Percentiles rank a stretch among this genome's conserved stretches.
Conservation (phyloP, 495 filamentous ascomycete species). For the Penicillium goetzii region DNA sequence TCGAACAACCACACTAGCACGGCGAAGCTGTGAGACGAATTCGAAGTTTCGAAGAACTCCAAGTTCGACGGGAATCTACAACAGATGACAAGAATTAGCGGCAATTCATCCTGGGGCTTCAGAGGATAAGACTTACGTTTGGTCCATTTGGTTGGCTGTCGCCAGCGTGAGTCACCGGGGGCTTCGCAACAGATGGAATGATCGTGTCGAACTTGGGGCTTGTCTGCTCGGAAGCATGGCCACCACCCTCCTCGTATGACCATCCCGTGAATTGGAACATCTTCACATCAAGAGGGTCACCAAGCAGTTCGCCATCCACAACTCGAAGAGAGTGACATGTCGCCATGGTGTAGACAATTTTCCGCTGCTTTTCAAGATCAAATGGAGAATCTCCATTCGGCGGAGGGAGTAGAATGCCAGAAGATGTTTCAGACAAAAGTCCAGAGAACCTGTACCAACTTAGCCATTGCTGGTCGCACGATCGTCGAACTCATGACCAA, state of each 20-base stretch:
- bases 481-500: conserved; percentile 20
- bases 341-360: conserved; percentile 89
- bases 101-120: not conserved
- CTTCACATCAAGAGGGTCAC: conserved; percentile 94
- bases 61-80: conserved; percentile 66
- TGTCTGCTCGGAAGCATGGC: conserved; percentile 47
- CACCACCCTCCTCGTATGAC: conserved; percentile 83
- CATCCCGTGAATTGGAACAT: conserved; percentile 99
- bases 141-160: conserved; percentile 24
- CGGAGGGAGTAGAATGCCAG: conserved; percentile 52
- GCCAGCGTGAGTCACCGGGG: conserved; percentile 45
- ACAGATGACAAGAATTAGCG: conserved; percentile 1
- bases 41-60: conserved; percentile 89
- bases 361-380: conserved; percentile 66
- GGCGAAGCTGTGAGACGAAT: conserved; percentile 92
- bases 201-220: conserved; percentile 67
- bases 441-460: conserved; percentile 59
- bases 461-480: conserved; percentile 17
- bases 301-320: conserved; percentile 85
- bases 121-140: conserved; percentile 27
- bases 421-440: conserved; percentile 56
- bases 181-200: conserved; percentile 82
- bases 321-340: conserved; percentile 92
- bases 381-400: conserved; percentile 55
- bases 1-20: conserved; percentile 90